phyloP scores from a whole-genome alignment of 1,284 basidiomycete genomes.

The Porphyrellus sp. region DNA sequence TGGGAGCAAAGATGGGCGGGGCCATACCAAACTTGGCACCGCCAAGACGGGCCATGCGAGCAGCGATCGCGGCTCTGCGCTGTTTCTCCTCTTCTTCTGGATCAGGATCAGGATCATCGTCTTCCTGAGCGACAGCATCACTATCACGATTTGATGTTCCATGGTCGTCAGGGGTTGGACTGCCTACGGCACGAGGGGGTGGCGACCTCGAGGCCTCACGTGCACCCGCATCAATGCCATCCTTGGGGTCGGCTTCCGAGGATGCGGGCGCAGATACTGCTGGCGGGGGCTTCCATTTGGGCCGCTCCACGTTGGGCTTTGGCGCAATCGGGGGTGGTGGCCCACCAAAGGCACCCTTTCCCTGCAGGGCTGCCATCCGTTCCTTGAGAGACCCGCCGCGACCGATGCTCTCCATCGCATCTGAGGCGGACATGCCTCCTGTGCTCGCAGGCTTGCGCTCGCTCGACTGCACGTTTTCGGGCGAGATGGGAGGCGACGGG shows the following conservation, averaged over 20 bases:
- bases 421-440: slow-evolving; percentile 71
- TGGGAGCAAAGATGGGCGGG: slow-evolving; percentile 61
- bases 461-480: slow-evolving; percentile 23
- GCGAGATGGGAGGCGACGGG: slow-evolving; percentile 52
- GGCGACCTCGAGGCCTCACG: slow-evolving; percentile 34
- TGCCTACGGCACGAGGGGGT: slow-evolving; percentile 20
- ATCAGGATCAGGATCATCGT: slow-evolving; percentile 47
- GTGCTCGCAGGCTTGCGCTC: slow-evolving; percentile 30
- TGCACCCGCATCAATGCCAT: slow-evolving; percentile 11
- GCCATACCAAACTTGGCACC: slow-evolving; percentile 83
- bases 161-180: slow-evolving; percentile 15
- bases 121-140: slow-evolving; percentile 27
- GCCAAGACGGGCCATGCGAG: slow-evolving; percentile 85
- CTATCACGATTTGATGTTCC: slow-evolving; percentile 18
- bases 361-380: slow-evolving; percentile 88
- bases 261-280: slow-evolving; percentile 36
- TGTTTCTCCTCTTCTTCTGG: slow-evolving; percentile 77
- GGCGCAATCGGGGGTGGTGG: slow-evolving; percentile 49
- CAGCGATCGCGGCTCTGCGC: slow-evolving; percentile 78
- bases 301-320: slow-evolving; percentile 62
- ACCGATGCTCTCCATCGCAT: slow-evolving; percentile 79
- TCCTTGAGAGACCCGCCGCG: slow-evolving; percentile 74
- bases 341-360: slow-evolving; percentile 70
- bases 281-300: slow-evolving; percentile 79
- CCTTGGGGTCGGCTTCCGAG: slow-evolving; percentile 42